These are phyloP conservation scores for Dendrobium catenatum DNA, from an alignment of 106 monocot species.

Conservation along the genomic window DNA sequence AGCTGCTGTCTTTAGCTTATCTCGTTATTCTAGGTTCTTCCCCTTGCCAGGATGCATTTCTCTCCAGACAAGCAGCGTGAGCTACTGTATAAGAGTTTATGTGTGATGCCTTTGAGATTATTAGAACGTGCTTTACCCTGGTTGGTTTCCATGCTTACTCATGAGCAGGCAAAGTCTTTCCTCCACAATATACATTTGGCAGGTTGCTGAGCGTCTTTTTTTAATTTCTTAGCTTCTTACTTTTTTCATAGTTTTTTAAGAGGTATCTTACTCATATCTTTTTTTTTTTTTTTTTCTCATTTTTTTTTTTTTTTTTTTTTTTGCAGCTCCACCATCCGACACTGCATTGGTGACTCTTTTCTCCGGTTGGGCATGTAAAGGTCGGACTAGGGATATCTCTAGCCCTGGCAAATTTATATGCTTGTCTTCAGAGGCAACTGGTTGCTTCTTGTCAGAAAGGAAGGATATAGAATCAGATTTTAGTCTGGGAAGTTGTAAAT, in stretches of 20 bases:
- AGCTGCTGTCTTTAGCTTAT: constrained; percentile 5
- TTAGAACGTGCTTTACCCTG: constrained; percentile 92
- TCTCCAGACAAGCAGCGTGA: constrained; percentile 65
- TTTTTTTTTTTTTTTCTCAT: background rate
- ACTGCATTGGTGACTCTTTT: constrained; percentile 79
- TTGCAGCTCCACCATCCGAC: constrained; percentile 68
- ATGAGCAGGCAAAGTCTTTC: constrained; percentile 68
- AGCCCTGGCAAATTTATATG: constrained; percentile 57
- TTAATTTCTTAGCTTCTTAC: background rate
- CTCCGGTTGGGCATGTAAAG: constrained; percentile 97
- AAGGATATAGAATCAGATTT: constrained; percentile 31
- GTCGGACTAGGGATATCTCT: constrained; percentile 44
- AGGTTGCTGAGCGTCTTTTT: constrained; percentile 36
- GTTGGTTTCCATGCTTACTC: constrained; percentile 65
- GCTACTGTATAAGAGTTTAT: constrained; percentile 72
- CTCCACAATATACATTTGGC: constrained; percentile 78
- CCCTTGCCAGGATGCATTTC: constrained; percentile 86
- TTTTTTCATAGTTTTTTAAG: background rate
- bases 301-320: background rate
- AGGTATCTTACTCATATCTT: background rate
- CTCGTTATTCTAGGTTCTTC: constrained; percentile 61
- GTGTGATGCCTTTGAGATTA: constrained; percentile 91
- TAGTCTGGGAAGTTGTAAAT: constrained; percentile 29
- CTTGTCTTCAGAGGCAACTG: constrained; percentile 30
- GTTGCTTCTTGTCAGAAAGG: constrained; percentile 18